phyloP scores from a whole-genome alignment of 1,284 basidiomycete species.

The Rhodotorula sp. region DNA sequence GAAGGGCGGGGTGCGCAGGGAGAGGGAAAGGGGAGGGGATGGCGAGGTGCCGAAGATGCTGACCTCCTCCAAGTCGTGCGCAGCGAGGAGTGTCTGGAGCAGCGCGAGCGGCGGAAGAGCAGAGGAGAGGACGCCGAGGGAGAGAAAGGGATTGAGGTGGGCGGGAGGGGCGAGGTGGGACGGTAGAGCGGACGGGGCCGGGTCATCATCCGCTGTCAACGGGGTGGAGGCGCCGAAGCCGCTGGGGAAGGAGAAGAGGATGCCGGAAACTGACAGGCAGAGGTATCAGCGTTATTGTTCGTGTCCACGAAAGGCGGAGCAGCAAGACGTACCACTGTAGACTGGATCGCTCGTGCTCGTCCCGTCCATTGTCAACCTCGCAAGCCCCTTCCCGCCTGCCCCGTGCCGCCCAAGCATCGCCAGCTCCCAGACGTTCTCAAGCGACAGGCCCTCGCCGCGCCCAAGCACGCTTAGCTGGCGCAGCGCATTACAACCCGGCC shows the following conservation, averaged over 20 bases:
- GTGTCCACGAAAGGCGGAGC: too few species aligned
- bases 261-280: neutral
- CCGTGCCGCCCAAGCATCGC: constrained; percentile 8
- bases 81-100: constrained; percentile 7
- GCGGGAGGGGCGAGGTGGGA: neutral
- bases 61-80: constrained; percentile 11
- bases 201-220: neutral
- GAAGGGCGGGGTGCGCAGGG: neutral
- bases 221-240: neutral
- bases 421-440: constrained; percentile 22
- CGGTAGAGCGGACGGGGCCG: neutral
- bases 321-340: neutral
- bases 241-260: constrained; percentile 7
- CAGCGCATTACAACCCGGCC: constrained; percentile 9
- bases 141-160: constrained; percentile 6
- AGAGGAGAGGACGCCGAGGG: constrained; percentile 6
- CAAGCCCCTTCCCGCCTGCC: neutral
- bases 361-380: constrained; percentile 9
- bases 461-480: constrained; percentile 12
- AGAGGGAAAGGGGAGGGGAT: neutral
- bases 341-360: neutral
- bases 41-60: constrained; percentile 10
- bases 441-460: neutral
- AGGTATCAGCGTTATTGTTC: too few species aligned
- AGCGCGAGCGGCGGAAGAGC: constrained; percentile 13